Conservation (phyloP, 1,284 basidiomycete species). For the Thelephora terrestris region DNA sequence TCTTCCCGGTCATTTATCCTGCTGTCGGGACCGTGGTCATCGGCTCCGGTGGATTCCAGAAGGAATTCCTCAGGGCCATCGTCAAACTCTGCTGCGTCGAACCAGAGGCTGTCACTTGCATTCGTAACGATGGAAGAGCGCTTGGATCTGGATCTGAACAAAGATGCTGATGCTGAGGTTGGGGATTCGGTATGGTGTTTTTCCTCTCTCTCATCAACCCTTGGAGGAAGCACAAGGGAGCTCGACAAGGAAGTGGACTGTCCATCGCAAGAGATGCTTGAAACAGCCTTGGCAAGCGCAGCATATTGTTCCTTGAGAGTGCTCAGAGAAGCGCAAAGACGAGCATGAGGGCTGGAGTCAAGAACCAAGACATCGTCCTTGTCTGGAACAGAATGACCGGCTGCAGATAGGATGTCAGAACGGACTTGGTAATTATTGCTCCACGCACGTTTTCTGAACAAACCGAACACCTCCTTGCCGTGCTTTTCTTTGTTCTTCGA, state of each 20-base stretch:
- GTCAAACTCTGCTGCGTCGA: constrained; percentile 49
- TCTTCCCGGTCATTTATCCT: constrained; percentile 26
- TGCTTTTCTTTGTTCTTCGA: constrained; percentile 19
- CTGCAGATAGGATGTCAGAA: neutral
- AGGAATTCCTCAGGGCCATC: constrained; percentile 62
- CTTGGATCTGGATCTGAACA: constrained; percentile 27
- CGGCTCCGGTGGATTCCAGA: constrained; percentile 34
- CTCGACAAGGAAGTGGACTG: constrained; percentile 20
- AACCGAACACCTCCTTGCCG: constrained; percentile 16
- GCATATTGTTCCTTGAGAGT: constrained; percentile 52
- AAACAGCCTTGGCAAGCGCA: constrained; percentile 35
- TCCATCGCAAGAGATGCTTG: constrained; percentile 29
- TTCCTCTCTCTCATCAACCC: constrained; percentile 40
- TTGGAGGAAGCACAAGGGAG: constrained; percentile 34
- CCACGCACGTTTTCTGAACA: constrained; percentile 22
- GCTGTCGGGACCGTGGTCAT: constrained; percentile 33
- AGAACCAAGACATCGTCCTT: constrained; percentile 4
- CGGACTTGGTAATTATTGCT: neutral
- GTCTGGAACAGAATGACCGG: neutral
- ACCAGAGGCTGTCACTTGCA: constrained; percentile 64
- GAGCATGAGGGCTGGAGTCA: constrained; percentile 24
- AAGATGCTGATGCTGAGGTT: constrained; percentile 20
- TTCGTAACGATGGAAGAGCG: constrained; percentile 42
- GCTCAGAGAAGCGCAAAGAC: constrained; percentile 34
- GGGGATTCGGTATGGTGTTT: constrained; percentile 10